Evolutionary conservation across 2,329 filamentous ascomycete genomes (phyloP), one percentile per base, ranked within the genome.

Genomic region (Cephalotrichum gorgonifer): DNA sequence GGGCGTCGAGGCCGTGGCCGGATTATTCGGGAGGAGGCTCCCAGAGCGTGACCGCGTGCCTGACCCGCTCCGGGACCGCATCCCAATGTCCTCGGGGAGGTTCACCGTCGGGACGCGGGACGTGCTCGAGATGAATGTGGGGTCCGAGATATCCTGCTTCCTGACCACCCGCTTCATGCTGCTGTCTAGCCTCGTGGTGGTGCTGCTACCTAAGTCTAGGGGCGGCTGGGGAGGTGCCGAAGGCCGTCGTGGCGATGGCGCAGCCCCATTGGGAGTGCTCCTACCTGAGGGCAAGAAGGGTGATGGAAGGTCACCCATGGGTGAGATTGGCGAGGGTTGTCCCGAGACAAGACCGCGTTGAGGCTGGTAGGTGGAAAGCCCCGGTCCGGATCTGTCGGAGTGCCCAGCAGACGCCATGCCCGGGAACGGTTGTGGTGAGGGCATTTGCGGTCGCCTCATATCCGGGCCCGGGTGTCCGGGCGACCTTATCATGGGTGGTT

Each of bases 121-220:
- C 4, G 67, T 71, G 15, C 70, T 68, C 55, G 65, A 70, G 17
- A 74, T 60, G 44, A 75, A 71, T 0, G 66, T 72, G 3, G 73
- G 71, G 48, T 77, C 75, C 2, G 73, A 74, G 42, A 75, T 73
- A 22, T 77, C 74, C 50, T 65, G 63, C 51, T 69, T 71, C 50
- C 64, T 68, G 38, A 74, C 65, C 17, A 63, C 57, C 9, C 70
- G 67, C 54, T 65, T 73, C 57, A 64, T 63, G 1, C 61, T 57
- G 22, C 70, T 67, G 43, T 66, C 65, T 6, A 68, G 55, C 17
- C 58, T 56, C n/a, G 62, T 59, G n/a, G 57, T 44, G 11, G 47
- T 52, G 11, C 56, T 17, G n/a, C 26, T 12, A 35, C 55, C 26
- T 17, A 22, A n/a, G 50, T 57, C 48, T 47, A 56, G 51, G 52